phyloP scores from a whole-genome alignment of 108 stramenopile species.

The Skeletonema potamos region DNA sequence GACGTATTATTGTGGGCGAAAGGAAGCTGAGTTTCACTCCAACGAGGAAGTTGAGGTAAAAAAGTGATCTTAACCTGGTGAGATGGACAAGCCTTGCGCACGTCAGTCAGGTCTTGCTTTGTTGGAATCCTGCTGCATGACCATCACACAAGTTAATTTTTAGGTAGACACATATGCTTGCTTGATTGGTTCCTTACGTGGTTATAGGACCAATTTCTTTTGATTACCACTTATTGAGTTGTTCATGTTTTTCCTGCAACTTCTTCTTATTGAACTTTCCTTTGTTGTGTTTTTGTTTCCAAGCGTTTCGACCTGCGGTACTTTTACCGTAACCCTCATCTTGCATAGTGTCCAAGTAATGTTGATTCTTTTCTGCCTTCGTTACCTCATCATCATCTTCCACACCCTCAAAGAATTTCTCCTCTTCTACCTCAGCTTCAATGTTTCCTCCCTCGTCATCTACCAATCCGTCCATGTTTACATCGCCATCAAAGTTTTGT shows the following conservation, averaged over 20 bases:
- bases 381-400: conserved; percentile 51
- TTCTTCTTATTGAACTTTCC: conserved; percentile 75
- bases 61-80: too few species aligned
- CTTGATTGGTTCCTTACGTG: too few species aligned
- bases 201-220: too few species aligned
- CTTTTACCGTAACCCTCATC: conserved; percentile 80
- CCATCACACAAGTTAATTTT: too few species aligned
- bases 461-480: conserved; percentile 58
- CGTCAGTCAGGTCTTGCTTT: too few species aligned
- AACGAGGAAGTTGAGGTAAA: too few species aligned
- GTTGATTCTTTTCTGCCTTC: conserved; percentile 58
- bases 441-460: conserved; percentile 45
- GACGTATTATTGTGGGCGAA: too few species aligned
- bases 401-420: conserved; percentile 56
- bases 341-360: conserved; percentile 56
- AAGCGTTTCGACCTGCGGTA: conserved; percentile 85
- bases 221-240: conserved; percentile 42
- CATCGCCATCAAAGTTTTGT: conserved; percentile 80
- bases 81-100: too few species aligned
- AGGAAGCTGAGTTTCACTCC: too few species aligned
- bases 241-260: conserved; percentile 30
- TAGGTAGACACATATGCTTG: too few species aligned
- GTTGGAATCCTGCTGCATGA: too few species aligned
- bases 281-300: conserved; percentile 93
- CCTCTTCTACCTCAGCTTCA: conserved; percentile 26